These are phyloP conservation scores for Salix arbutifolia DNA, from an alignment of 345 rosid species.

Conservation along the genomic window DNA sequence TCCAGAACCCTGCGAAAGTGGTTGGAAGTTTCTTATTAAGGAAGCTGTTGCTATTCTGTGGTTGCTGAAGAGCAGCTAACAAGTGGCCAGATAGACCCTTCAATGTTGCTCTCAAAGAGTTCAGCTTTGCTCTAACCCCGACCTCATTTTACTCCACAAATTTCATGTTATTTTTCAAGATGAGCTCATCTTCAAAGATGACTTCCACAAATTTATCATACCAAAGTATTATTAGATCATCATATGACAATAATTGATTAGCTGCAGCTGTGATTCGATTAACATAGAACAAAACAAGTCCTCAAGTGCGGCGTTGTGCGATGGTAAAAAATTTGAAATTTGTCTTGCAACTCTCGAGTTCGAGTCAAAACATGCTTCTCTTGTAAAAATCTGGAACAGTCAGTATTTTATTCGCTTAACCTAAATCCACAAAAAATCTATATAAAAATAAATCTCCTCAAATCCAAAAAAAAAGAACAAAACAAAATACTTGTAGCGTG, in stretches of 20 bases:
- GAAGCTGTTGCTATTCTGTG: not conserved
- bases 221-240: not conserved
- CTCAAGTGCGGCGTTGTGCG: too few species aligned
- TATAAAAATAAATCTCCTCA: too few species aligned
- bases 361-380: too few species aligned
- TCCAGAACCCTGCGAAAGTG: not conserved
- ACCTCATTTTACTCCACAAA: not conserved
- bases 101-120: not conserved
- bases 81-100: not conserved
- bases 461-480: too few species aligned
- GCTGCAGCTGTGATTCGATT: not conserved
- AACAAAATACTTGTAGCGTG: too few species aligned
- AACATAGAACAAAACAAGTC: too few species aligned
- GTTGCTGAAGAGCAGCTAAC: not conserved
- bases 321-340: too few species aligned
- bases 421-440: too few species aligned
- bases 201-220: not conserved
- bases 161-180: not conserved
- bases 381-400: fast-evolving
- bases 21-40: not conserved
- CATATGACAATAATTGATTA: not conserved
- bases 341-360: too few species aligned
- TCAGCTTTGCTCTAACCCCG: not conserved
- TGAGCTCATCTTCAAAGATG: not conserved
- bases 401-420: too few species aligned